Percentiles rank a stretch among this genome's conserved stretches.
Conservation (phyloP, 805 yeast species). For the Helenozyma baotianmanensis region DNA sequence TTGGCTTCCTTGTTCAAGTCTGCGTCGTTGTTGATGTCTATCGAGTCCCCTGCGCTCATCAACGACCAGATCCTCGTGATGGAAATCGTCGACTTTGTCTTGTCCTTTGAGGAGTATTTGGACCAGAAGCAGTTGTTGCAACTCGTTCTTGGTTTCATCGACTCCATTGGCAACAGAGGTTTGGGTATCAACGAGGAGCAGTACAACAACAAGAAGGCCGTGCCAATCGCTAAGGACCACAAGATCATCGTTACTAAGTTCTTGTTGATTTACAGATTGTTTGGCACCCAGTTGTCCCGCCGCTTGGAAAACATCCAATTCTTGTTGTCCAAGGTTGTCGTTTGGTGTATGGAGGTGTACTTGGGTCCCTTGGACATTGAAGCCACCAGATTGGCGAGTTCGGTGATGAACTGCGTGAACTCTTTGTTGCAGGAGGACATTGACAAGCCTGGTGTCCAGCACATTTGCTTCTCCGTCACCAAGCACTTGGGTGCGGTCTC, state of each 20-base stretch:
- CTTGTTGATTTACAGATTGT: constrained; percentile 54
- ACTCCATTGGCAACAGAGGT: constrained; percentile 55
- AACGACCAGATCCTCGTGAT: constrained; percentile 62
- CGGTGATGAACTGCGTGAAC: constrained; percentile 51
- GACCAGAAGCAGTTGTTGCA: constrained; percentile 37
- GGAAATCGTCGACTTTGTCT: constrained; percentile 55
- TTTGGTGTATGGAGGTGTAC: constrained; percentile 57
- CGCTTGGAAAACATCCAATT: constrained; percentile 19
- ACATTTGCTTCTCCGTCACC: constrained; percentile 44
- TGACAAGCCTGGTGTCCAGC: constrained; percentile 21
- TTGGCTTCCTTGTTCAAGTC: constrained; percentile 36
- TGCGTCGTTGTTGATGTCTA: constrained; percentile 41
- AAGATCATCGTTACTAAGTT: constrained; percentile 54
- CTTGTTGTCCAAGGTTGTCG: constrained; percentile 44
- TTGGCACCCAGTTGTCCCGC: constrained; percentile 34
- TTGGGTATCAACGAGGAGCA: constrained; percentile 40
- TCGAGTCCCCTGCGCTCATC: constrained; percentile 43
- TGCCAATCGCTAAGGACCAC: constrained; percentile 46
- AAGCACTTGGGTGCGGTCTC: constrained; percentile 54
- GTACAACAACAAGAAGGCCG: constrained; percentile 13
- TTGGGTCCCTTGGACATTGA: constrained; percentile 50
- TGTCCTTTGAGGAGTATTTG: constrained; percentile 39
- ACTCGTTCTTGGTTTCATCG: constrained; percentile 43
- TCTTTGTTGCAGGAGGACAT: constrained; percentile 32
- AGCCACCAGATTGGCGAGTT: constrained; percentile 59